These are phyloP conservation scores for Haematococcus sp. DNA, from an alignment of 139 green algal genomes.

Conservation along the genomic window DNA sequence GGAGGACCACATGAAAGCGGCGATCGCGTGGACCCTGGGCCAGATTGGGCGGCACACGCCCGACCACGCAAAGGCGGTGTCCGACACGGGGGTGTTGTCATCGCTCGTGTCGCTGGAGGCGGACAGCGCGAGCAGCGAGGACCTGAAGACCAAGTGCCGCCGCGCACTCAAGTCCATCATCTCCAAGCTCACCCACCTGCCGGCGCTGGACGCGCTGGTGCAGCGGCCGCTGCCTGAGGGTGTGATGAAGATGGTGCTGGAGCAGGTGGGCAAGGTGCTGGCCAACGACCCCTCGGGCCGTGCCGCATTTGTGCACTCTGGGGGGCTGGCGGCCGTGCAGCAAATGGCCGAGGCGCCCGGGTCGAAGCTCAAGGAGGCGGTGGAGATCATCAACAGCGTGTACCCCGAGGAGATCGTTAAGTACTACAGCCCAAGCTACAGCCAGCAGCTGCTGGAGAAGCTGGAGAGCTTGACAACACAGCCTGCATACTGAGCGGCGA, in stretches of 20 bases:
- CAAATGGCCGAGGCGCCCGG: conserved; percentile 69
- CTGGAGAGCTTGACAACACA: conserved; percentile 51
- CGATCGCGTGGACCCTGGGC: conserved; percentile 63
- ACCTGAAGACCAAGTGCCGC: conserved; percentile 83
- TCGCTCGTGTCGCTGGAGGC: conserved; percentile 62
- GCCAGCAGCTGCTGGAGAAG: conserved; percentile 77
- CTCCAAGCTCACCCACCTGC: conserved; percentile 77
- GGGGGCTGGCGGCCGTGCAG: conserved; percentile 82
- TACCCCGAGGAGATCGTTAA: conserved; percentile 78
- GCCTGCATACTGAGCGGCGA: conserved; percentile 2
- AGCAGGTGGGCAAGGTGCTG: conserved; percentile 81
- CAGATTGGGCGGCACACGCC: conserved; percentile 77
- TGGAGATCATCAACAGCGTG: conserved; percentile 83
- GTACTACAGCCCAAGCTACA: conserved; percentile 84
- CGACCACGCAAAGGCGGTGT: conserved; percentile 85
- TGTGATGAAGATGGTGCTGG: conserved; percentile 80
- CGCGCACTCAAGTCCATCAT: conserved; percentile 76
- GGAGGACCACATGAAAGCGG: conserved; percentile 80
- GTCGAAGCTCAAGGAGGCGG: conserved; percentile 70
- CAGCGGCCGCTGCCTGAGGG: conserved; percentile 66
- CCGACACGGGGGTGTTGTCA: conserved; percentile 74
- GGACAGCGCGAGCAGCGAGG: conserved; percentile 53
- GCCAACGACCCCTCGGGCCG: conserved; percentile 71
- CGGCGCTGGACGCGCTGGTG: conserved; percentile 76
- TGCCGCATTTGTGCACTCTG: conserved; percentile 76